Conservation (phyloP, 2,329 filamentous ascomycete species). For the Uncinocarpus reesii region DNA sequence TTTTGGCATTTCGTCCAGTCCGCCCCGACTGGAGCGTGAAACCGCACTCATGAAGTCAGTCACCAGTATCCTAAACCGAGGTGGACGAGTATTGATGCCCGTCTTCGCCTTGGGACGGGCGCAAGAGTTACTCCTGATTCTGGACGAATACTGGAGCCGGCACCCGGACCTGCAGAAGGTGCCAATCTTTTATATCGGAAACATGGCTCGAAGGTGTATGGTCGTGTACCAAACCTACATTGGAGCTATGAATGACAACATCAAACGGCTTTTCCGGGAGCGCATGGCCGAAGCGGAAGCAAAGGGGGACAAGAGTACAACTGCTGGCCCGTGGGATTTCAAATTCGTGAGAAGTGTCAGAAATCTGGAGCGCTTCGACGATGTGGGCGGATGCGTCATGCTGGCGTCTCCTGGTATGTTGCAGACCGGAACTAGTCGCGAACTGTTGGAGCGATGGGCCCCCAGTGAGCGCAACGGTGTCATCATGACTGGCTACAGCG, state of each 20-base stretch:
- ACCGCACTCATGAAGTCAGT: conserved; percentile 92
- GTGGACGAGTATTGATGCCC: conserved; percentile 84
- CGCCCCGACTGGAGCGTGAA: conserved; percentile 81
- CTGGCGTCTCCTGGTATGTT: conserved; percentile 96
- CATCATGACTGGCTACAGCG: conserved; percentile 95
- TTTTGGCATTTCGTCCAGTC: conserved; percentile 88
- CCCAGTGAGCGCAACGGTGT: conserved; percentile 96
- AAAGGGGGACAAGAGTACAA: conserved; percentile 62
- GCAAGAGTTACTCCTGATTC: conserved; percentile 83
- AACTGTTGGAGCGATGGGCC: conserved; percentile 89
- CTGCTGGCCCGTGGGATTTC: conserved; percentile 81
- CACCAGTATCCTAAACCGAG: conserved; percentile 79
- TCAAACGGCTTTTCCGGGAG: conserved; percentile 87
- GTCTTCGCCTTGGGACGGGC: conserved; percentile 91
- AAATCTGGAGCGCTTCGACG: conserved; percentile 88
- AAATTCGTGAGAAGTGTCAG: conserved; percentile 86
- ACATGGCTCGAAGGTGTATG: conserved; percentile 94
- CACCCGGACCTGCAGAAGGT: conserved; percentile 80
- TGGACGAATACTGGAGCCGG: conserved; percentile 93
- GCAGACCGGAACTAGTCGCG: conserved; percentile 87
- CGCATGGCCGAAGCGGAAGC: conserved; percentile 84
- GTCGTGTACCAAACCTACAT: conserved; percentile 97
- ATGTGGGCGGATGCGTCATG: conserved; percentile 93
- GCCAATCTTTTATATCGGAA: conserved; percentile 96
- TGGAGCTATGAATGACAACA: conserved; percentile 98